Evolutionary conservation across 805 yeast genomes (phyloP).

Genomic region (Suhomyces pyralidae): DNA sequence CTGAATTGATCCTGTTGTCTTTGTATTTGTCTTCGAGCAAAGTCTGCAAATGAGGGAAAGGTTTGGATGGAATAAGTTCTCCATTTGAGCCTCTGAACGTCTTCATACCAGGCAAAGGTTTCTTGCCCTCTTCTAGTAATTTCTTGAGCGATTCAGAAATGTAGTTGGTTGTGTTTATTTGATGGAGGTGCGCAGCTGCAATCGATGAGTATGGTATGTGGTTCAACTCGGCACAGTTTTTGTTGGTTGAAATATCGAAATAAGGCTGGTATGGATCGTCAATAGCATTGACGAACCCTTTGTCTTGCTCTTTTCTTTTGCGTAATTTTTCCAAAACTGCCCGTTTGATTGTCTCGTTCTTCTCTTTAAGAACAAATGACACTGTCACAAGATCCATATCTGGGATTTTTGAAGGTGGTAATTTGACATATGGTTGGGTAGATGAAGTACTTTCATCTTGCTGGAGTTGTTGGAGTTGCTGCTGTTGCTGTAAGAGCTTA

Average conservation of each 20-base stretch:
- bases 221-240: slow-evolving; percentile 47
- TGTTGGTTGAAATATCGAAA: slow-evolving; percentile 60
- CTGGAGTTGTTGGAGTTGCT: slow-evolving; percentile 7
- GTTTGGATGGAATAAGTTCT: slow-evolving; percentile 44
- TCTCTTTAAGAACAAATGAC: slow-evolving; percentile 66
- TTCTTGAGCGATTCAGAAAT: slow-evolving; percentile 41
- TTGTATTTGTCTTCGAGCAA: slow-evolving; percentile 28
- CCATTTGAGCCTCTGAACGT: slow-evolving; percentile 52
- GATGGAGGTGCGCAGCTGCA: slow-evolving; percentile 61
- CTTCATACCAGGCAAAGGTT: slow-evolving; percentile 42
- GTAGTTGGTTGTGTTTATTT: slow-evolving; percentile 58
- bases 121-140: slow-evolving; percentile 43
- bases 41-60: slow-evolving; percentile 48
- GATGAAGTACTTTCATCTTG: slow-evolving; percentile 19
- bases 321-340: slow-evolving; percentile 85
- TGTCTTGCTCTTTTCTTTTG: slow-evolving; percentile 66
- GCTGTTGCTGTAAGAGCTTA: slow-evolving; percentile 10
- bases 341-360: slow-evolving; percentile 70
- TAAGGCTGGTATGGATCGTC: slow-evolving; percentile 84
- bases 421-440: slow-evolving; percentile 76
- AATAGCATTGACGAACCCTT: slow-evolving; percentile 77
- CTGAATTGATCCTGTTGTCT: slow-evolving; percentile 19
- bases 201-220: slow-evolving; percentile 82
- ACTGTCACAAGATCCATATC: slow-evolving; percentile 87
- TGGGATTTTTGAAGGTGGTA: slow-evolving; percentile 90